Conservation (phyloP, 805 yeast species). For the Myxozyma vanderwaltii region DNA sequence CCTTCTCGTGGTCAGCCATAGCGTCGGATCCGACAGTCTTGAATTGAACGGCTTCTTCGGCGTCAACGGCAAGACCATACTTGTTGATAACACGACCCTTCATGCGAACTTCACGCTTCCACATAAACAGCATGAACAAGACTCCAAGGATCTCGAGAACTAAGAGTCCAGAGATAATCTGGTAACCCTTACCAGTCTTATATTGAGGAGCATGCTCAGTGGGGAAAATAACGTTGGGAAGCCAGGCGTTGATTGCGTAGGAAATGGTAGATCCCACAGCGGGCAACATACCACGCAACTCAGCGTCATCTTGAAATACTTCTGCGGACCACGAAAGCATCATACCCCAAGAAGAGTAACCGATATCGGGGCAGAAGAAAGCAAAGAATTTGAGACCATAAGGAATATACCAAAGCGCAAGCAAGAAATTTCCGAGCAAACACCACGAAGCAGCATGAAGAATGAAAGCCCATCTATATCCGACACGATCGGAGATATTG, state of each 20-base stretch:
- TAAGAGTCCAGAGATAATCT: constrained; percentile 36
- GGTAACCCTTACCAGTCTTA: constrained; percentile 41
- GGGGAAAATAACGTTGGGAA: constrained; percentile 44
- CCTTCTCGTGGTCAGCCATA: constrained; percentile 2
- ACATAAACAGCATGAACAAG: constrained; percentile 24
- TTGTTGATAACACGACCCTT: constrained; percentile 27
- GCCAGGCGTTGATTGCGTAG: constrained; percentile 44
- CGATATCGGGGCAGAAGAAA: constrained; percentile 31
- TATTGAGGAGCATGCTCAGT: constrained; percentile 44
- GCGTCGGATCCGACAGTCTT: background rate
- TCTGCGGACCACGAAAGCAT: constrained; percentile 39
- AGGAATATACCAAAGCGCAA: constrained; percentile 49
- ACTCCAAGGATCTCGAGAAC: constrained; percentile 23
- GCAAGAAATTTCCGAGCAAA: constrained; percentile 39
- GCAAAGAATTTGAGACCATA: constrained; percentile 41
- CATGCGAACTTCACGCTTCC: constrained; percentile 21
- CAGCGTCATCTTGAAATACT: constrained; percentile 40
- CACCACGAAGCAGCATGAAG: constrained; percentile 28
- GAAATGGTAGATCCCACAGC: constrained; percentile 43
- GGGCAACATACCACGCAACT: constrained; percentile 37
- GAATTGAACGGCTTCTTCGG: constrained; percentile 20
- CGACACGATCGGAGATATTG: constrained; percentile 41
- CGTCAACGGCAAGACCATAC: constrained; percentile 28
- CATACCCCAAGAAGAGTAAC: constrained; percentile 33
- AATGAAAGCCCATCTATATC: constrained; percentile 41